These are phyloP conservation scores for Ogataea nitratoaversa DNA, from an alignment of 805 yeast genomes.

Conservation along the genomic window DNA sequence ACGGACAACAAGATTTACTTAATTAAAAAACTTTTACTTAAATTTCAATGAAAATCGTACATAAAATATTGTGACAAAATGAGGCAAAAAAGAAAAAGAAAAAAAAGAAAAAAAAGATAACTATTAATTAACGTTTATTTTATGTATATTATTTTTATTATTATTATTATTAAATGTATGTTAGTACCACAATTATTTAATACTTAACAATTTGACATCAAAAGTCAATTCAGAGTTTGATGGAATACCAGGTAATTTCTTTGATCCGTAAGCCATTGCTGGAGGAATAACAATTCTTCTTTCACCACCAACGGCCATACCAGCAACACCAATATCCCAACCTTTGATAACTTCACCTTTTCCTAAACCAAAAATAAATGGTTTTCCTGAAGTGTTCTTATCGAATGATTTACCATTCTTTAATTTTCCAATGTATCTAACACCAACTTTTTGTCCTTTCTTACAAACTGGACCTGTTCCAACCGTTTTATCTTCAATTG, in stretches of 20 bases:
- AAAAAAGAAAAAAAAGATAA: too few relatives aligned
- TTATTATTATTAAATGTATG: background rate
- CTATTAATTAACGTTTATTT: too few relatives aligned
- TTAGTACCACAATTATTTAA: constrained; percentile 55
- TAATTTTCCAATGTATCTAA: constrained; percentile 96
- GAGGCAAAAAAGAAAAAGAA: too few relatives aligned
- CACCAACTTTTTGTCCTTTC: constrained; percentile 86
- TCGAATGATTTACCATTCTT: constrained; percentile 95
- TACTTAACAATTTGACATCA: constrained; percentile 88
- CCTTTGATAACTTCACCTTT: constrained; percentile 98
- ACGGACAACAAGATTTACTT: constrained; percentile 26
- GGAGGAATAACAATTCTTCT: constrained; percentile 96
- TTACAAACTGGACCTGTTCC: constrained; percentile 90
- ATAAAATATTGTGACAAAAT: too few relatives aligned
- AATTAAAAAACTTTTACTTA: background rate
- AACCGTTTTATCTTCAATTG: constrained; percentile 83
- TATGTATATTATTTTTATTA: too few relatives aligned
- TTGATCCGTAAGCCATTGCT: constrained; percentile 93
- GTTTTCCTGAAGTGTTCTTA: constrained; percentile 96
- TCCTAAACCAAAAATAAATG: constrained; percentile 86
- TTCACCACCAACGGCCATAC: constrained; percentile 98
- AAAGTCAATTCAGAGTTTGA: constrained; percentile 95
- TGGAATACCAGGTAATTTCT: constrained; percentile 94
- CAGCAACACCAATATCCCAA: constrained; percentile 97
- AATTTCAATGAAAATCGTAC: too few relatives aligned